These are phyloP conservation scores for Globisporangium acanthophoron DNA, from an alignment of 352 stramenopile species.

Conservation along the genomic window DNA sequence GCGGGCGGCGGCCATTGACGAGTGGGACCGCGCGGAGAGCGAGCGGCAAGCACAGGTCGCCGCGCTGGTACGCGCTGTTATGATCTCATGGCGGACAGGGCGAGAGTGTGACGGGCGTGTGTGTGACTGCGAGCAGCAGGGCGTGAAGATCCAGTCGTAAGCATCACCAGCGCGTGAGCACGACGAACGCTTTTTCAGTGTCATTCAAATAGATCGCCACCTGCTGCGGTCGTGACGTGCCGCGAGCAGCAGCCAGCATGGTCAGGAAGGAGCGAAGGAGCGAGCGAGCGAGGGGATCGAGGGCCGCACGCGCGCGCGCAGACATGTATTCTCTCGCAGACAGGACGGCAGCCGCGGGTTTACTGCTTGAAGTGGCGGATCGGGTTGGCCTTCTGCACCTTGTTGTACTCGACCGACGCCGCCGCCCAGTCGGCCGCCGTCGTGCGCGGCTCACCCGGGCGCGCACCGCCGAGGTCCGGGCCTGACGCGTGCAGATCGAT, in stretches of 20 bases:
- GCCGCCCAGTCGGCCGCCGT: constrained; percentile 72
- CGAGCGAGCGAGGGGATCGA: neutral
- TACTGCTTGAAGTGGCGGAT: constrained; percentile 83
- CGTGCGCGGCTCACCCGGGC: constrained; percentile 53
- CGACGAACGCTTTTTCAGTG: neutral
- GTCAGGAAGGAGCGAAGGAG: neutral
- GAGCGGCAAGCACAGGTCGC: constrained; percentile 34
- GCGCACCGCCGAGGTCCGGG: constrained; percentile 47
- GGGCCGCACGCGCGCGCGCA: neutral
- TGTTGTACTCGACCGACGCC: constrained; percentile 69
- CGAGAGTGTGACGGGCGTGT: neutral
- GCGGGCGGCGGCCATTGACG: constrained; percentile 40
- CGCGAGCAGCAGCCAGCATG: neutral
- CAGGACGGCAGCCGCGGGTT: constrained; percentile 14
- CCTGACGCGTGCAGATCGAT: constrained; percentile 20
- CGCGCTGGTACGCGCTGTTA: constrained; percentile 22
- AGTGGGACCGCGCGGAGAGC: constrained; percentile 45
- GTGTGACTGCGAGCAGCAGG: constrained; percentile 1
- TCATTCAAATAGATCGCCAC: neutral
- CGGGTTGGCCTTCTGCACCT: constrained; percentile 79
- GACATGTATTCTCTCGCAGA: constrained; percentile 7
- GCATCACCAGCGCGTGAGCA: neutral
- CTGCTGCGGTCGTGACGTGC: neutral
- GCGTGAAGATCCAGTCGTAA: constrained; percentile 14
- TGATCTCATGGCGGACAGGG: neutral